Base-by-base conservation (phyloP, 768 basidiomycete species). In the Kwoniella sp. region DNA sequence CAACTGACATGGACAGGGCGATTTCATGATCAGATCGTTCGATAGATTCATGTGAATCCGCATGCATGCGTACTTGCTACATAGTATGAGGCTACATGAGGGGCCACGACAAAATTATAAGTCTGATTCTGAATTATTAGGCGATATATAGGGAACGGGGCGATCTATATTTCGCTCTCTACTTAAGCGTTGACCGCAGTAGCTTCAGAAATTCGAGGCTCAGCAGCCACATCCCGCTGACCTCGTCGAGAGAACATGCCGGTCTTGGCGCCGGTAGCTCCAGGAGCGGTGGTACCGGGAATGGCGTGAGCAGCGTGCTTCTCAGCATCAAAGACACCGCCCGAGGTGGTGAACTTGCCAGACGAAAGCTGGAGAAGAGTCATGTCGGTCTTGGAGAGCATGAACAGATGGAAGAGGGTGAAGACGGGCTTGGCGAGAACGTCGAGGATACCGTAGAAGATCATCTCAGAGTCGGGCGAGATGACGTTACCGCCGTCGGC, bases 401-500 rank as follows among this genome's bases (percentile, higher is more conserved):
- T 37, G 42, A 45, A 63, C 23, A 75, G 49, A 67, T 76, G 75
- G 54, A 63, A 49, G 47, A 71, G 36, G 53, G 53, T 56, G 67
- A 73, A 75, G 51, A 75, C 69, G 28, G 73, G 73, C 57, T 74
- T 74, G 62, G 74, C 70, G 56, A 74, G 56, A 29, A 77, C 32
- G 48, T 77, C 76, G 32, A 77, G 75, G 50, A 82, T 74, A 42
- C 81, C 81, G 68, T 81, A 82, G 53, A 70, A 73, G 51, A 81
- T 73, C 79, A 81, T 82, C 69, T 83, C 81, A 3, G 75, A 73
- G 32, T 78, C 77, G 22, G 79, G 76, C 4, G 77, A 60, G 62
- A 83, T 83, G 49, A 73, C 75, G 67, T 81, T 79, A 5, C 76
- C 75, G 14, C 81, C 81, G 48, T 82, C 81, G 22, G 77, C 76